Evolutionary conservation across 495 filamentous ascomycete species (phyloP), one percentile per base, ranked within the genome.

Genomic region (Penicillium canariense): DNA sequence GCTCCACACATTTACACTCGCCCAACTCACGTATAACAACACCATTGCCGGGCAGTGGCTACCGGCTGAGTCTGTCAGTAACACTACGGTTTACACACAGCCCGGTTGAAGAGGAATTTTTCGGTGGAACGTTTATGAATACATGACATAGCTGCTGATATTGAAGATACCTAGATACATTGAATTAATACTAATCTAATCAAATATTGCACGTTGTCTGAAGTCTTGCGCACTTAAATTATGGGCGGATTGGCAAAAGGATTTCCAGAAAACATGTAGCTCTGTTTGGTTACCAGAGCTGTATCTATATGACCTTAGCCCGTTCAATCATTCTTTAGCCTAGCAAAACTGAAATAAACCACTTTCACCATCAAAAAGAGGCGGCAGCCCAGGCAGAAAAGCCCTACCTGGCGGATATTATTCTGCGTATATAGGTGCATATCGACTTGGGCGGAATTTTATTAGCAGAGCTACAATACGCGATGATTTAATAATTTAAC

Each of bases 11-110:
- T 57, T 57, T 34, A 52, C 55, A 12, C 55, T 57, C n/a, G 55
- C 55, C n/a, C 55, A 57, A 11, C 40, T 57, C 34, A 47, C 48
- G 4, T 57, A 57, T 10, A 57, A 57, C 9, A 57, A 57, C 32
- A 57, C 55, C 42, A n/a, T 57, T 30, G 55, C 55, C 34, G 55
- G 55, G 3, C 30, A 57, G 26, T 57, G 55, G 55, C 26, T 57
- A 20, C 55, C 55, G 7, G 55, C 55, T 43, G 39, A 57, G 48
- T 32, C 55, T 57, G 34, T 40, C 25, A 57, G 26, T 18, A 40
- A 52, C 35, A 40, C 18, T 8, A 46, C 48, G 2, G 18, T 48
- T 23, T 57, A 57, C 35, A 34, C 31, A 26, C 6, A 57, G 48
- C 34, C 55, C 7, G 40, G 55, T 57, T 57, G 25, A 52, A 44